Conservation (phyloP, 2,329 filamentous ascomycete species). For the Phyllosticta capitalensis region DNA sequence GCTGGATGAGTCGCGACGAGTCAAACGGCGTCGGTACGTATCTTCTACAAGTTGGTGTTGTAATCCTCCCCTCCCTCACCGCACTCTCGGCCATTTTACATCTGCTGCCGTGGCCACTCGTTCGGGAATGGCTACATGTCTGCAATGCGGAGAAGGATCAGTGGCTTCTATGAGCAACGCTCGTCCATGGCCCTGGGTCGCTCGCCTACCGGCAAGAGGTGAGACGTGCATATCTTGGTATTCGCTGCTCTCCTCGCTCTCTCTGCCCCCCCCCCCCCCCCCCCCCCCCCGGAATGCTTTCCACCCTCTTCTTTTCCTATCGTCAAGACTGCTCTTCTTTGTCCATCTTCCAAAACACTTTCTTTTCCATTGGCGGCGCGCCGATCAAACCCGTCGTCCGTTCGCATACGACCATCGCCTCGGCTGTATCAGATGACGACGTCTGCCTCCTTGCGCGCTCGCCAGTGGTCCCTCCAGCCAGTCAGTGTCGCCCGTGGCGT, state of each 20-base stretch:
- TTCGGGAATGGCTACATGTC: conserved; percentile 9
- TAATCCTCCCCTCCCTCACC: conserved; percentile 1
- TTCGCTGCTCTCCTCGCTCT: neutral
- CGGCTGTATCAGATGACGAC: neutral
- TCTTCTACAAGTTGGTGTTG: neutral
- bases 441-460: neutral
- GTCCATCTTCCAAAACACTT: conserved; percentile 1
- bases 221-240: conserved; percentile 10
- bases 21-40: neutral
- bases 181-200: conserved; percentile 9
- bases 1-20: neutral
- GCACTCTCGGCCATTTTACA: conserved; percentile 1
- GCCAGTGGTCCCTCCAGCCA: neutral
- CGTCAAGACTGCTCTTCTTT: conserved; percentile 6
- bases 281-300: no score
- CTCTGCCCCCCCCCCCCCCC: neutral
- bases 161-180: conserved; percentile 7
- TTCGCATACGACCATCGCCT: neutral
- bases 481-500: neutral
- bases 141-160: conserved; percentile 3
- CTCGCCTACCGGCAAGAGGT: conserved; percentile 11
- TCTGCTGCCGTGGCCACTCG: conserved; percentile 5
- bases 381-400: neutral
- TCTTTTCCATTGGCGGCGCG: neutral
- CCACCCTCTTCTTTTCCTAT: neutral